Evolutionary conservation across 257 asterid species (phyloP).

Genomic region (Solanum sparsipilum): DNA sequence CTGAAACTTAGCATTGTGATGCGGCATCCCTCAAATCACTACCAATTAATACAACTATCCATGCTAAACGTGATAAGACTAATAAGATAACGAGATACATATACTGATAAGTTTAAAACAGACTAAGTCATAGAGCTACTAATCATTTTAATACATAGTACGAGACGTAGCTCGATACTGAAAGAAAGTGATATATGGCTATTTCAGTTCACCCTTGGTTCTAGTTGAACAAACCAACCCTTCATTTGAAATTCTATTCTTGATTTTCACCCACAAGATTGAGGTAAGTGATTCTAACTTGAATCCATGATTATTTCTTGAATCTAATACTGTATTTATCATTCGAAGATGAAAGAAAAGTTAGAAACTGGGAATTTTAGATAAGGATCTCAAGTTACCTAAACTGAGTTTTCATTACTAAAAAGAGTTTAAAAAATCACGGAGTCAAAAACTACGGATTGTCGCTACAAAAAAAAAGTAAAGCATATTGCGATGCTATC

Average conservation of each 20-base stretch:
- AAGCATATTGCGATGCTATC: not conserved
- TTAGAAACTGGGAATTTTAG: not conserved
- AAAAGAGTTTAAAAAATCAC: not conserved
- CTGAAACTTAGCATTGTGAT: not conserved
- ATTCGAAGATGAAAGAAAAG: not conserved
- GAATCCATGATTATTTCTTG: not conserved
- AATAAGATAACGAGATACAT: not conserved
- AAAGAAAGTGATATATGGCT: not conserved
- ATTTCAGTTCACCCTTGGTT: not conserved
- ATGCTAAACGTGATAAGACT: not conserved
- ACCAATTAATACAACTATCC: not conserved
- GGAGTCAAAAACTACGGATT: not conserved
- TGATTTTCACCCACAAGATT: not conserved
- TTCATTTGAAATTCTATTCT: not conserved
- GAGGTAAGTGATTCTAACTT: not conserved
- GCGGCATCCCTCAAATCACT: not conserved
- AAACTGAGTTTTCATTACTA: not conserved
- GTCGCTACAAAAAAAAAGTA: not conserved
- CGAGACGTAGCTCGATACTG: not conserved
- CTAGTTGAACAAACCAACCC: not conserved
- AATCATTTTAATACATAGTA: not conserved
- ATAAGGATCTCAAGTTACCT: not conserved
- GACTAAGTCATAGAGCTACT: not conserved
- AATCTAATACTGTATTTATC: too few relatives aligned
- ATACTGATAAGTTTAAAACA: not conserved